These are phyloP conservation scores for Myriangium duriaei DNA, from an alignment of 2,329 filamentous ascomycete species.

Conservation along the genomic window DNA sequence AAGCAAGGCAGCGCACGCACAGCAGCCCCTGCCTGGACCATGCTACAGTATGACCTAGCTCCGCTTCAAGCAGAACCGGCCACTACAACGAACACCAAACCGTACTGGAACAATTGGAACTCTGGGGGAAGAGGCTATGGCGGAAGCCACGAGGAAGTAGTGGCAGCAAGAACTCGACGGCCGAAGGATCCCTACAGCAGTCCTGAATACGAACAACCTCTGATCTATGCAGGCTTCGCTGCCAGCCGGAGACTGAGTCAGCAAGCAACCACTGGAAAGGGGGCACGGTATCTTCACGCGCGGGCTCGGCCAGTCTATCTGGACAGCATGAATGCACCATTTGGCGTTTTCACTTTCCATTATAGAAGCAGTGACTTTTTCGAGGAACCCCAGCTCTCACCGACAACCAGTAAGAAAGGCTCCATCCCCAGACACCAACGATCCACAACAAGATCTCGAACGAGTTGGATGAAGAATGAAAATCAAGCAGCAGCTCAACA, in stretches of 20 bases:
- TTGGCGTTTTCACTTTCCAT: constrained; percentile 38
- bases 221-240: constrained; percentile 1
- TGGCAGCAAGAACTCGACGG: background rate
- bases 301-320: constrained; percentile 29
- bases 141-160: background rate
- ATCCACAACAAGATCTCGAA: too few relatives aligned
- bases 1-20: background rate
- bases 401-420: background rate
- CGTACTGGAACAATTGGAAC: constrained; percentile 4
- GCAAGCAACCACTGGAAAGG: constrained; percentile 24
- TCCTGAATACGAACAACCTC: constrained; percentile 6
- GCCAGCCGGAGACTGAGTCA: constrained; percentile 16
- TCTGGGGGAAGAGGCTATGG: constrained; percentile 8
- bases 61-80: too few relatives aligned
- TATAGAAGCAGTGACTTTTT: constrained; percentile 28
- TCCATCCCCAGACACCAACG: background rate
- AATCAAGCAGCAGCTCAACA: too few relatives aligned
- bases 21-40: background rate
- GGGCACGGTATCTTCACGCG: constrained; percentile 27
- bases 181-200: constrained; percentile 5
- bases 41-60: too few relatives aligned
- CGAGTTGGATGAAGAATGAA: too few relatives aligned
- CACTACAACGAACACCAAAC: background rate
- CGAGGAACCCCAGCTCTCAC: constrained; percentile 11
- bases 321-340: constrained; percentile 27